Percentiles rank a stretch among this genome's conserved stretches.
Conservation (phyloP, 257 asterid species). For the Henckelia pumila region DNA sequence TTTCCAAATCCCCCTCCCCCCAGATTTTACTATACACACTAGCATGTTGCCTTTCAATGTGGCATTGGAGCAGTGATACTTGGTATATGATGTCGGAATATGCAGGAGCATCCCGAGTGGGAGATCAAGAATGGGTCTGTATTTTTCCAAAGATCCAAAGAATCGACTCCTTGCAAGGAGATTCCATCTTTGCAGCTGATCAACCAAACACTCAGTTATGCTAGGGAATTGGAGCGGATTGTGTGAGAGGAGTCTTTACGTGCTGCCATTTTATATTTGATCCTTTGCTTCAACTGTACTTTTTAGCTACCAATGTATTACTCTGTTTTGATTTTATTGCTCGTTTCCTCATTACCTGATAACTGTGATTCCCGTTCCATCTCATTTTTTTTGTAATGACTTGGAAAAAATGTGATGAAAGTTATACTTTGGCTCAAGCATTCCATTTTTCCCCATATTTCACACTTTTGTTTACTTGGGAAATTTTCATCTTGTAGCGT, state of each 20-base stretch:
- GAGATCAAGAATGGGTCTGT: slow-evolving; percentile 63
- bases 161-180: slow-evolving; percentile 81
- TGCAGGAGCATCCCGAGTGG: slow-evolving; percentile 96
- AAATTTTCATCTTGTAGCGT: no score
- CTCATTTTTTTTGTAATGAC: neutral
- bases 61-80: neutral
- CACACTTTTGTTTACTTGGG: neutral
- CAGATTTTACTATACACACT: no score
- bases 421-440: neutral
- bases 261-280: neutral
- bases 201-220: slow-evolving; percentile 90
- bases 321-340: neutral
- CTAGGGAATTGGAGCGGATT: slow-evolving; percentile 88
- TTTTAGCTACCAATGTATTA: neutral
- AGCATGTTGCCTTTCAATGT: neutral
- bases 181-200: slow-evolving; percentile 90
- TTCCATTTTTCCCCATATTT: neutral
- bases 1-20: neutral
- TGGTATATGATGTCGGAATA: slow-evolving; percentile 1
- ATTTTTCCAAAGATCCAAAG: slow-evolving; percentile 72
- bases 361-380: neutral
- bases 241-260: slow-evolving; percentile 39
- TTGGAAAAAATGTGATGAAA: neutral
- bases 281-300: neutral
- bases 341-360: neutral